Base-by-base conservation (phyloP, 306 rosid species). In the Glycine tomentella region DNA sequence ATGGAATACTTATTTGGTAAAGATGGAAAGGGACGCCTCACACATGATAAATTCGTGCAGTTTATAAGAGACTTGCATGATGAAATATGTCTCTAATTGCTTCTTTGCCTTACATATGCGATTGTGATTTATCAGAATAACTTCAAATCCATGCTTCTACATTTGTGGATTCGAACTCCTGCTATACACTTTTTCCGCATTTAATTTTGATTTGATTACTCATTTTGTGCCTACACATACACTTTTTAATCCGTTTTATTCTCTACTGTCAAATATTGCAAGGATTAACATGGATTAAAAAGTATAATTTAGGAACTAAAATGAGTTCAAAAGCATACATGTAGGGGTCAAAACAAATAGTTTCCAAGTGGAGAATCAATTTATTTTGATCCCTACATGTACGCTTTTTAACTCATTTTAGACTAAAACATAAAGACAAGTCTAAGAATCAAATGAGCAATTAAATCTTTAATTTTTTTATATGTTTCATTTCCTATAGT, bases 1-100 rank as follows among this genome's bases (percentile, higher is more conserved):
- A 84, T 93, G 82, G 96, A 87, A 83, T 84, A 70, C 87, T 93
- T 93, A 81, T 93, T 93, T 82, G 94, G 94, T 66, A 33, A 86
- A 84, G 91, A 91, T 69, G 96, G 97, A 79, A 90, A 75, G 3
- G 71, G 58, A 57, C 46, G 82, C 77, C 96, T 93, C 70, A 84
- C 46, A 45, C 83, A 79, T 65, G 96, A 93, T 67, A 83, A 84
- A 81, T 91, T 93, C 56, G 58, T 90, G 78, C 82, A 78, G 50
- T 93, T 93, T 86, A 57, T 93, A 84, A 85, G 75, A 73, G 91
- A 85, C 17, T 80, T 93, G 80, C 86, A 90, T 0, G 59, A 85
- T 45, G 94, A 93, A 85, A 96, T 93, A 86, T 69, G 87, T 70
- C 58, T 58, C 31, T 25, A 33, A 14, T 45, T 64, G 31, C 57